These are phyloP conservation scores for Epichloe elymi DNA, from an alignment of 2,329 filamentous ascomycete genomes.

Conservation along the genomic window DNA sequence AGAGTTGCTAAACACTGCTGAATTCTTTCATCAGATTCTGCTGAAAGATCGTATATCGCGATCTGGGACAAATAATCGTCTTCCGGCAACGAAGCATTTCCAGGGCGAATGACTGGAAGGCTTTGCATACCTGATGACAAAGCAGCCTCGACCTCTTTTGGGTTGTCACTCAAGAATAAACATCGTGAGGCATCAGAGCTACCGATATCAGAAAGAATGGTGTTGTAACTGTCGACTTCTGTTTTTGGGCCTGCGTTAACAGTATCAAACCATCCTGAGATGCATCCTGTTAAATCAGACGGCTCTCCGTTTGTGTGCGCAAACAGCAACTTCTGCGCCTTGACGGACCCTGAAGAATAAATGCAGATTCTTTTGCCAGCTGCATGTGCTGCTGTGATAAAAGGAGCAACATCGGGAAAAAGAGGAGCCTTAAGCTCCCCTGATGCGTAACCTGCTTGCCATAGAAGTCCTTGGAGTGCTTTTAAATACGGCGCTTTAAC, in stretches of 20 bases:
- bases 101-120: conserved; percentile 50
- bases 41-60: conserved; percentile 23
- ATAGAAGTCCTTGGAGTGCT: conserved; percentile 66
- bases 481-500: conserved; percentile 69
- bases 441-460: conserved; percentile 58
- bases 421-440: conserved; percentile 58
- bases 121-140: conserved; percentile 49
- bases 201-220: conserved; percentile 38
- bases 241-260: conserved; percentile 67
- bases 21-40: conserved; percentile 10
- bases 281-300: conserved; percentile 44
- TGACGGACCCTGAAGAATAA: conserved; percentile 70
- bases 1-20: conserved; percentile 5
- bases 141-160: conserved; percentile 54
- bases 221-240: conserved; percentile 51
- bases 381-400: conserved; percentile 44
- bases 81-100: conserved; percentile 50
- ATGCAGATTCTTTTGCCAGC: conserved; percentile 52
- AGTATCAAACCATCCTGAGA: conserved; percentile 65
- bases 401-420: conserved; percentile 59
- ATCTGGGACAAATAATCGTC: conserved; percentile 26
- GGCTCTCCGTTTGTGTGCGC: conserved; percentile 46
- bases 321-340: conserved; percentile 71
- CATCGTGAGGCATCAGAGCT: conserved; percentile 38
- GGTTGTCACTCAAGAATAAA: conserved; percentile 73